A percentile compares a stretch with the other conserved stretches of the same genome.
Conservation (phyloP, 129 eudicot genomes). For the Deinandra increscens region DNA sequence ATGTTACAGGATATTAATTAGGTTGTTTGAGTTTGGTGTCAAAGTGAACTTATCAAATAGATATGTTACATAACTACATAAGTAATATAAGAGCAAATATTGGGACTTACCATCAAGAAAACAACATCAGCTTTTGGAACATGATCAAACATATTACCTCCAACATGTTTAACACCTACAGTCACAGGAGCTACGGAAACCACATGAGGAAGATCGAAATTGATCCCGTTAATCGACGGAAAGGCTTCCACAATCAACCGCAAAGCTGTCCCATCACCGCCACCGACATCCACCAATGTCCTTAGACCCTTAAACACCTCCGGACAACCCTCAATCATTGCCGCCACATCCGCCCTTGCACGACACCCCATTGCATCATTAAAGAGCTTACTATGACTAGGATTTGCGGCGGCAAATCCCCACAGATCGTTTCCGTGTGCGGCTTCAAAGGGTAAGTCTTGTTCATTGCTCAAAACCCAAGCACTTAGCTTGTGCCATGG, state of each 20-base stretch:
- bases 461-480: not conserved
- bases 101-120: not conserved
- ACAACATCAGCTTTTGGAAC: slow-evolving; percentile 12
- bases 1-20: too few relatives aligned
- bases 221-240: too few relatives aligned
- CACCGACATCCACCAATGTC: too few relatives aligned
- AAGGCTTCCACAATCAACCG: too few relatives aligned
- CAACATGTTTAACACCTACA: slow-evolving; percentile 8
- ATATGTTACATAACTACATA: too few relatives aligned
- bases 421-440: not conserved
- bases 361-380: slow-evolving; percentile 1
- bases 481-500: slow-evolving; percentile 16
- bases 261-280: too few relatives aligned
- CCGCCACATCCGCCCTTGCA: not conserved
- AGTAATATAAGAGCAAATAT: too few relatives aligned
- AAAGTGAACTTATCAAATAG: too few relatives aligned
- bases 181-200: not conserved
- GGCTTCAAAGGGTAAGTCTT: slow-evolving; percentile 8
- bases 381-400: not conserved
- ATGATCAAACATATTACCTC: slow-evolving; percentile 4
- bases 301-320: too few relatives aligned
- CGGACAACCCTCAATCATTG: not conserved
- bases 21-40: too few relatives aligned
- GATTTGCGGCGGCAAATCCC: not conserved
- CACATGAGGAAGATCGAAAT: too few relatives aligned